Evolutionary conservation across 768 basidiomycete species (phyloP).

Genomic region (Hygrocybe coccinea): DNA sequence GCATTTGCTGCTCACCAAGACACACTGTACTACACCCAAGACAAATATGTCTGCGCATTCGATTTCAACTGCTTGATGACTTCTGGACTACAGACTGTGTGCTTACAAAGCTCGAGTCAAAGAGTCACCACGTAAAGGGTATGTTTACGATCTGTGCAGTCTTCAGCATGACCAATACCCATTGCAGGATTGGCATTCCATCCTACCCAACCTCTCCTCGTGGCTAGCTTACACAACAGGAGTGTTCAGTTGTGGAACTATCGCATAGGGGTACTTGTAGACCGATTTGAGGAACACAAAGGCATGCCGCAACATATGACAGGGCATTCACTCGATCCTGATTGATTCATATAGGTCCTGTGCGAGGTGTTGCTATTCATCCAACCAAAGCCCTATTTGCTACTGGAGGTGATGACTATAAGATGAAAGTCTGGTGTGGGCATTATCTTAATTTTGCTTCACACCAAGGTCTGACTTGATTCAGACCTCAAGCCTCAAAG

Average conservation of each 20-base stretch:
- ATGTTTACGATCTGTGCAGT: conserved; percentile 20
- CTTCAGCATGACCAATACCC: conserved; percentile 4
- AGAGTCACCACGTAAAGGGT: conserved; percentile 98
- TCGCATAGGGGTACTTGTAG: conserved; percentile 97
- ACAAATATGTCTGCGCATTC: too few relatives aligned
- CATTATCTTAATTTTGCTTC: conserved; percentile 9
- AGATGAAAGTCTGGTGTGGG: conserved; percentile 99
- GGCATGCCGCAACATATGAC: conserved; percentile 45
- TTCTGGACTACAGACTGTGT: conserved; percentile 31
- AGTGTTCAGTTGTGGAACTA: conserved; percentile 99
- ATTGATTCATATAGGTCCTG: conserved; percentile 62
- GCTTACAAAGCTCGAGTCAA: conserved; percentile 98
- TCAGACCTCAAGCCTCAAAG: conserved; percentile 82
- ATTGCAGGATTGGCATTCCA: conserved; percentile 80
- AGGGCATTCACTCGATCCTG: conserved; percentile 9
- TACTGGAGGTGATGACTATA: conserved; percentile 98
- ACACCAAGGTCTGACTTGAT: conserved; percentile 17
- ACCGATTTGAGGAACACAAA: conserved; percentile 98
- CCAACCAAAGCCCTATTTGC: conserved; percentile 87
- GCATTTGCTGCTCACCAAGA: conserved; percentile 92
- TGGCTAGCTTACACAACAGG: conserved; percentile 94
- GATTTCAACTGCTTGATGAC: too few relatives aligned
- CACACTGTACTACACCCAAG: conserved; percentile 29
- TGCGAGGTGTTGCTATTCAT: conserved; percentile 92
- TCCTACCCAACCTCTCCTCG: conserved; percentile 92